Evolutionary conservation across 2,329 filamentous ascomycete species (phyloP), one percentile per base, ranked within the genome.

Genomic region (Pseudogymnoascus sp.): DNA sequence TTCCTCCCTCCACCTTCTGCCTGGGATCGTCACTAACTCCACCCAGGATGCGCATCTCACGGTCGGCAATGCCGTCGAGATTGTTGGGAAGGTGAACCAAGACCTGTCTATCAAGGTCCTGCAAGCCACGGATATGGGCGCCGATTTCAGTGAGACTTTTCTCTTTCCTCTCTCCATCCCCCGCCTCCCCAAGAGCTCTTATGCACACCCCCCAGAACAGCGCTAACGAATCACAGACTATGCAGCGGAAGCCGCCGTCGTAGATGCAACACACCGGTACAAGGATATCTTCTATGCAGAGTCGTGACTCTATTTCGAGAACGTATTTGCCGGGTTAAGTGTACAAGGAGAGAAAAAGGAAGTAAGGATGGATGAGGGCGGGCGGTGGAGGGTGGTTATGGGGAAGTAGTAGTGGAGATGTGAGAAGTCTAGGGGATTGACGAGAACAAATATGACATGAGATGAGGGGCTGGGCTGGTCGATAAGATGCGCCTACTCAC

Each of bases 181-280:
- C 11, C 8, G 21, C 56, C 56, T 63, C 16, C 42, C 59, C 40
- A 62, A 8, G 9, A 25, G 11, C 18, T 16, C 11, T 23, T 5
- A 25, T 31, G 12, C 37, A n/a, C 28, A 25, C 49, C 59, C 31
- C 59, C 46, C 21, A 59, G 37, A 23, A 42, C n/a, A 64, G n/a
- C 23, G 25, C 46, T 36, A 14, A 56, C n/a, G n/a, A 34, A 34
- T 3, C 21, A 28, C 63, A 93, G 92, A 97, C 77, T 90, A 89
- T 75, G 82, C 81, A 62, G 82, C 91, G 36, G 88, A 87, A 65
- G 86, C 90, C 63, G 85, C 88, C 0, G 89, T 97, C 2, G 93
- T 96, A 14, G 90, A 97, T 64, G 88, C 86, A 37, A 95, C 91
- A 36, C 93, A 97, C 76, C 84, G 87, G 60, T 85, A 91, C 73